Base-by-base conservation (phyloP, 2,329 filamentous ascomycete genomes). In the Phoma herbarum region DNA sequence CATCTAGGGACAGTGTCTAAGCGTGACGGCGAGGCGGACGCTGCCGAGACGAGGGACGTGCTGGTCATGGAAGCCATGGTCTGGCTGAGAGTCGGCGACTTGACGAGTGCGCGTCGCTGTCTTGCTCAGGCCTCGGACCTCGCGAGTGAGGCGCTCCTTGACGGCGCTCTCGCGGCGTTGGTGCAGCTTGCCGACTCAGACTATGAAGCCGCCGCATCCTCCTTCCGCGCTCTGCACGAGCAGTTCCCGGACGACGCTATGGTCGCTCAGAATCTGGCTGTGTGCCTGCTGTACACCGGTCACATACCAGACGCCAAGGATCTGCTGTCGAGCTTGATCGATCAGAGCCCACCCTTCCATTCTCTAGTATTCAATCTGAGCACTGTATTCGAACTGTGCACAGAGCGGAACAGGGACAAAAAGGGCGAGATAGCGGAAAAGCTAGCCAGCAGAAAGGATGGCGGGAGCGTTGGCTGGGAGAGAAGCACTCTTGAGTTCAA, bases 331-430 rank as follows among this genome's bases (percentile, higher is more conserved):
- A 77, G 79, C 0, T 78, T 96, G 11, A 81, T 93, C 0, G 82
- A 86, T 3, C 75, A 81, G 0, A 86, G 88, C 0, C 62, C 67
- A 10, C 69, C 76, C 0, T 97, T 94, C 57, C 88, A 91, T 62
- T 91, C 91, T 0, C 79, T 97, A 2, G 85, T 96, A 0, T 96
- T 97, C 78, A 98, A 98, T 74, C 78, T 99, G 12, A 88, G 89
- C 11, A 98, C 94, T 0, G 86, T 97, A 68, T 98, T 96, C 74
- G 95, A 98, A 77, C 83, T 98, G 8, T 95, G 91, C 73, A 93
- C 91, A 0, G 93, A 98, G 68, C 85, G 86, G 61, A 86, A 91
- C 41, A 82, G 86, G 47, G 84, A 84, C 12, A 77, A 90, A 67
- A 98, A 98, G 81, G 77, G 85, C 28, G 81, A 80, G 25, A 81